A percentile compares a stretch with the other conserved stretches of the same genome.
These are phyloP conservation scores for Debaryomyces subglobosus DNA, from an alignment of 1,139 yeast species.

Conservation along the genomic window DNA sequence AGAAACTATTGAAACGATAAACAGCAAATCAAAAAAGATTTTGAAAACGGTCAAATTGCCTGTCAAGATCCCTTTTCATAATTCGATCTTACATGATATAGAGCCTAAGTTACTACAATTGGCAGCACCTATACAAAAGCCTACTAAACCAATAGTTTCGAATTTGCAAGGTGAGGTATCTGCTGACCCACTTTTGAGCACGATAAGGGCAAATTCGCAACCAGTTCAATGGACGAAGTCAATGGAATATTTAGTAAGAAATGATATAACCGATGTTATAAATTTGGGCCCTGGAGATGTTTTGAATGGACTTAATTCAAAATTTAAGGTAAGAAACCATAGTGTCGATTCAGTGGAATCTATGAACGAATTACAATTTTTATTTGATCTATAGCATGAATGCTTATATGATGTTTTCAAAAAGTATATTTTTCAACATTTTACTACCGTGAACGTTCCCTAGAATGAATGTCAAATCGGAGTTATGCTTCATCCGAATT, in stretches of 20 bases:
- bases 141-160: slow-evolving; percentile 33
- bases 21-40: slow-evolving; percentile 20
- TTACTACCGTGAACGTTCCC: not conserved
- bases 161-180: slow-evolving; percentile 36
- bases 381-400: not conserved
- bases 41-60: slow-evolving; percentile 38
- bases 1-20: slow-evolving; percentile 21
- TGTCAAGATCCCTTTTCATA: slow-evolving; percentile 61
- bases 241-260: slow-evolving; percentile 23
- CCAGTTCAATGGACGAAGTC: slow-evolving; percentile 51
- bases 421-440: not conserved
- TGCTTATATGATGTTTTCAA: not conserved
- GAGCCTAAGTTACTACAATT: slow-evolving; percentile 30
- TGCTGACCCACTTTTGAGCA: slow-evolving; percentile 23
- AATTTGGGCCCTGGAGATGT: slow-evolving; percentile 46
- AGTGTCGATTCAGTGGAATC: slow-evolving; percentile 9
- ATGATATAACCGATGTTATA: slow-evolving; percentile 25
- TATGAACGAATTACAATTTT: slow-evolving; percentile 5
- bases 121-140: slow-evolving; percentile 16
- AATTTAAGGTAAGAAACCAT: slow-evolving; percentile 16
- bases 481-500: not conserved
- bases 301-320: slow-evolving; percentile 28
- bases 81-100: slow-evolving; percentile 38
- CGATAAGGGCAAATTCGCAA: slow-evolving; percentile 39
- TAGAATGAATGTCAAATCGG: not conserved